Evolutionary conservation across 805 yeast species (phyloP), one percentile per base, ranked within the genome.

Genomic region (Sugiyamaella chiloensis): DNA sequence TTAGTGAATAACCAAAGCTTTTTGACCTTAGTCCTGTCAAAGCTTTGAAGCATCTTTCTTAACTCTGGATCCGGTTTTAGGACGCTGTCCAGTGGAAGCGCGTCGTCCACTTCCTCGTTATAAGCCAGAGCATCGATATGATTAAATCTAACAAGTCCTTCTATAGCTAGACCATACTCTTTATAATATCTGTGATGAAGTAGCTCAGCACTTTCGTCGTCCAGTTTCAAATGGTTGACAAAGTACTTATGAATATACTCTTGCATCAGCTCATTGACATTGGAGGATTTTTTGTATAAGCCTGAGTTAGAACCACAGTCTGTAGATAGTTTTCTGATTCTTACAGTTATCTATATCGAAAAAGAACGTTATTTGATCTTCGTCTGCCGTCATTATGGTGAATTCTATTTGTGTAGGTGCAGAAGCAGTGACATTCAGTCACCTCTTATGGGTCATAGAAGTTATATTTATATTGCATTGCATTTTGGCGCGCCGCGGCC

Each of bases 331-430:
- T 17, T 12, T 6, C 23, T 20, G 14, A 12, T 31, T 46, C 63
- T 11, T 32, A 64, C 97, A 89, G 65, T 91, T 91, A 70, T 91
- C 99, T 46, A 91, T 88, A 64, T 91, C 99, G 60, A 91, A 91
- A 66, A 81, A 88, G 67, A 93, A 87, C 5, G 63, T 66, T 40
- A 53, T 46, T 21, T 48, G 42, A 7, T 55, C 57, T n/a, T 53
- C 57, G 12, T 45, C 46, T 14, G 48, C 26, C 40, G 44, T 40
- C 44, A 40, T 40, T 34, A n/a, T n/a, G n/a, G n/a, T n/a, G n/a
- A n/a, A n/a, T n/a, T n/a, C n/a, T n/a, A n/a, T n/a, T n/a, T n/a
- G n/a, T n/a, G n/a, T n/a, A n/a, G n/a, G n/a, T n/a, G n/a, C n/a
- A n/a, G n/a, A n/a, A n/a, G n/a, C n/a, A n/a, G n/a, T n/a, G n/a